These are phyloP conservation scores for Auriscalpium vulgare DNA, from an alignment of 768 basidiomycete genomes.

Conservation along the genomic window DNA sequence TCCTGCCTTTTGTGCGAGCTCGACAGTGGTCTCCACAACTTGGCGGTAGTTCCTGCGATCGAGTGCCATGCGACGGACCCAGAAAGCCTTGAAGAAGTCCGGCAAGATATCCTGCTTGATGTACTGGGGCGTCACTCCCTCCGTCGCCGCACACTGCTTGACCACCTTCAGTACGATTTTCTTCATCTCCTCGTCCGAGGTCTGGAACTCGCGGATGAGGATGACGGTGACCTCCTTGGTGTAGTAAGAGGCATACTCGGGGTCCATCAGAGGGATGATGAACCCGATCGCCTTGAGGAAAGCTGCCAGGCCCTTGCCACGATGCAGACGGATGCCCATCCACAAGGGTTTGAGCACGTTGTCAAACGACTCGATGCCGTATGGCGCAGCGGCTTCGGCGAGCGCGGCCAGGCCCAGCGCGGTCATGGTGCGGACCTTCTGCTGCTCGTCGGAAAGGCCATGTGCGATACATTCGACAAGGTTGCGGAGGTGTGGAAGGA, in stretches of 20 bases:
- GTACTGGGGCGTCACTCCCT: constrained; percentile 92
- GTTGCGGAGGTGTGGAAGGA: constrained; percentile 93
- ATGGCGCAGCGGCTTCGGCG: constrained; percentile 95
- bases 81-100: constrained; percentile 99
- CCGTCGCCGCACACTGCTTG: constrained; percentile 97
- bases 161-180: constrained; percentile 99
- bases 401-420: constrained; percentile 87
- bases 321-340: constrained; percentile 90
- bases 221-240: constrained; percentile 97
- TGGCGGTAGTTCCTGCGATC: constrained; percentile 94
- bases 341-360: constrained; percentile 92
- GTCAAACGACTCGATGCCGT: constrained; percentile 99
- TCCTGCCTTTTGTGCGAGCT: constrained; percentile 94
- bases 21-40: constrained; percentile 97
- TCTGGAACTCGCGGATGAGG: constrained; percentile 97
- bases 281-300: constrained; percentile 98
- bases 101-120: constrained; percentile 97
- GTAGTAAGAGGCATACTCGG: constrained; percentile 98
- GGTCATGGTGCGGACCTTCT: constrained; percentile 95
- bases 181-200: constrained; percentile 99
- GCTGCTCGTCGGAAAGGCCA: constrained; percentile 89
- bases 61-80: constrained; percentile 97
- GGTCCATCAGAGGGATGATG: constrained; percentile 99
- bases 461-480: constrained; percentile 94
- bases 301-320: constrained; percentile 90